Evolutionary conservation across 768 basidiomycete species (phyloP).

Genomic region (Chalciporus chontae): DNA sequence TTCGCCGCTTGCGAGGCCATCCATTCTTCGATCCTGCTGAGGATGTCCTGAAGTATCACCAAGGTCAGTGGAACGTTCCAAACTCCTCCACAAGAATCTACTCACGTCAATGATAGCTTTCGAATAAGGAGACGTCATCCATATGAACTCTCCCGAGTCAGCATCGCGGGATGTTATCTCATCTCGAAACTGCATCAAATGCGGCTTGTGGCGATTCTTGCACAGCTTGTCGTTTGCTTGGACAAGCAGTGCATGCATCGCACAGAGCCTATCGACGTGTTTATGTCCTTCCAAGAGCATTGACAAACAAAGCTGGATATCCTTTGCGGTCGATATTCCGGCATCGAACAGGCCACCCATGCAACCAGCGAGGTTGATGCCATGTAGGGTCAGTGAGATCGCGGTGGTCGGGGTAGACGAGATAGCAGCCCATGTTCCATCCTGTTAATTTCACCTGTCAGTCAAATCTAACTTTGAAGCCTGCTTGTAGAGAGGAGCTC

Average conservation of each 20-base stretch:
- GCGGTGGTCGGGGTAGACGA: background rate
- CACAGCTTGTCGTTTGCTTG: constrained; percentile 34
- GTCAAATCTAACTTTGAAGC: background rate
- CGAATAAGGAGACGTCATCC: constrained; percentile 18
- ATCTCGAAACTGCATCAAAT: constrained; percentile 19
- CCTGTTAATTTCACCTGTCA: constrained; percentile 8
- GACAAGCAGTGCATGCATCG: constrained; percentile 33
- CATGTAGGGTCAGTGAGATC: constrained; percentile 10
- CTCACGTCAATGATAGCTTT: constrained; percentile 19
- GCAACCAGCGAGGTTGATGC: constrained; percentile 32
- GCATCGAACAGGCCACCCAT: constrained; percentile 31
- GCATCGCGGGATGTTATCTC: constrained; percentile 9
- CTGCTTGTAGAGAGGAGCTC: background rate
- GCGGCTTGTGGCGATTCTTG: constrained; percentile 18
- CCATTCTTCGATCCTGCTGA: constrained; percentile 26
- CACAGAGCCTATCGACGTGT: constrained; percentile 29
- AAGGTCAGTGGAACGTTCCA: background rate
- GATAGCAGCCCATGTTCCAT: constrained; percentile 8
- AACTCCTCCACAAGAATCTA: background rate
- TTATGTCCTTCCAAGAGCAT: constrained; percentile 19
- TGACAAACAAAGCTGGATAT: constrained; percentile 28
- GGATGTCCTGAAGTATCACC: constrained; percentile 24
- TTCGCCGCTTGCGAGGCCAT: constrained; percentile 15
- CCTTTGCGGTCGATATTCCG: constrained; percentile 21
- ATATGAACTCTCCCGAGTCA: constrained; percentile 18